A percentile compares a stretch with the other conserved stretches of the same genome.
phyloP scores from a whole-genome alignment of 495 filamentous ascomycete genomes.

The Neurospora sp. region DNA sequence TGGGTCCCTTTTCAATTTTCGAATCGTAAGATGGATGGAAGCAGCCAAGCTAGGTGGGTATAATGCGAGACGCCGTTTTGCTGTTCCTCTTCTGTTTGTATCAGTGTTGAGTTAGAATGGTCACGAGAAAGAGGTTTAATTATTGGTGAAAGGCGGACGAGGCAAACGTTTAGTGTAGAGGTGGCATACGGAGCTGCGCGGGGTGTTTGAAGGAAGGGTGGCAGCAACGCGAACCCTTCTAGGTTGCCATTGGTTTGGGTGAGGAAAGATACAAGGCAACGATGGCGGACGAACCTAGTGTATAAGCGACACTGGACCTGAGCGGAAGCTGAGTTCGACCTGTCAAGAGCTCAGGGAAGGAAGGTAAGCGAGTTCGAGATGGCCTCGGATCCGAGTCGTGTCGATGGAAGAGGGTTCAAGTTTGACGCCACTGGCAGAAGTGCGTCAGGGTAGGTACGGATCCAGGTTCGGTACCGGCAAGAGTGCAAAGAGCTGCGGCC shows the following conservation, averaged over 20 bases:
- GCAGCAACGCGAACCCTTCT: background rate
- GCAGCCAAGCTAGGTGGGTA: background rate
- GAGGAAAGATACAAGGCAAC: background rate
- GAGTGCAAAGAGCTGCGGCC: background rate
- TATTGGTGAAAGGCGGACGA: background rate
- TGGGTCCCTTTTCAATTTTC: background rate
- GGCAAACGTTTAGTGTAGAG: background rate
- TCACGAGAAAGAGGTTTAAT: background rate
- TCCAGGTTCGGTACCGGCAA: background rate
- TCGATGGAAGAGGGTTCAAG: background rate
- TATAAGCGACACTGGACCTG: background rate
- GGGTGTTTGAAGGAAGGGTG: background rate
- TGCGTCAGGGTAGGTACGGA: background rate
- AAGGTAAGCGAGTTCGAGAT: background rate
- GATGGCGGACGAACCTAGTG: background rate
- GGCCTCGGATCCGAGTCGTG: background rate
- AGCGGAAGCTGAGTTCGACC: background rate
- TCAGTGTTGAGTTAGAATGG: background rate
- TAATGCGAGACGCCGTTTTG: background rate
- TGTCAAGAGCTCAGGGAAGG: background rate
- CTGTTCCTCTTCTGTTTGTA: background rate
- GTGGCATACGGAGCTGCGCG: background rate
- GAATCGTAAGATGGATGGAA: background rate
- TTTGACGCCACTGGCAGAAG: constrained; percentile 7
- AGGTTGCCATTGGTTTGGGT: background rate